Evolutionary conservation across 2,329 filamentous ascomycete genomes (phyloP).

Genomic region (Graphilbum sp.): DNA sequence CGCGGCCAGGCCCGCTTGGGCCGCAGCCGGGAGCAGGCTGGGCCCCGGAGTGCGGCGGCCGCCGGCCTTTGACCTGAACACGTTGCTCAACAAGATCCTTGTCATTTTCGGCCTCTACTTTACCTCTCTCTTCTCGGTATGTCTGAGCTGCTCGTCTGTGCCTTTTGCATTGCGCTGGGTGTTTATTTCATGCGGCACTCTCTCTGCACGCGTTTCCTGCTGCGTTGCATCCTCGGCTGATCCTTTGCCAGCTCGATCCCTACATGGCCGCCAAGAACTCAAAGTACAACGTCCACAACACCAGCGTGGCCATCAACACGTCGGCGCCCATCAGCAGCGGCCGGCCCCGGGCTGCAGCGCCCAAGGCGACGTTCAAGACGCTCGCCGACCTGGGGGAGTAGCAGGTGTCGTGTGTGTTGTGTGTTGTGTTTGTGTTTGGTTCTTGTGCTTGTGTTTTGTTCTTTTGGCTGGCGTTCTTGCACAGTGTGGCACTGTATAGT

Average conservation of each 20-base stretch:
- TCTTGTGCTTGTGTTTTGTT: background rate
- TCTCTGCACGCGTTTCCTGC: too few species aligned
- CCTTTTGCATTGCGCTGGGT: background rate
- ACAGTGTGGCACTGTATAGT: background rate
- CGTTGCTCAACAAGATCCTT: slow-evolving; percentile 31
- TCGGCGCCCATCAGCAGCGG: background rate
- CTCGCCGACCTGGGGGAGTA: slow-evolving; percentile 32
- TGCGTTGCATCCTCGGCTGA: background rate
- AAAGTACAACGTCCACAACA: slow-evolving; percentile 36
- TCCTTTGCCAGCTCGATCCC: slow-evolving; percentile 33
- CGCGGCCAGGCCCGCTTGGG: background rate
- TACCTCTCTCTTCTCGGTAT: slow-evolving; percentile 41
- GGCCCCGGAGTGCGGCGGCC: slow-evolving; percentile 9
- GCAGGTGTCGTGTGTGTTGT: background rate
- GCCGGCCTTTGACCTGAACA: slow-evolving; percentile 19
- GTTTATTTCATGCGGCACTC: too few species aligned
- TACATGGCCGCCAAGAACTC: slow-evolving; percentile 45
- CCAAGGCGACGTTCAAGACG: slow-evolving; percentile 29
- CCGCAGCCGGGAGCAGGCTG: background rate
- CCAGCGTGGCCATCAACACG: slow-evolving; percentile 4
- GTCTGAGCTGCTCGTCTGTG: slow-evolving; percentile 13
- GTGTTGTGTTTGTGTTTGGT: background rate
- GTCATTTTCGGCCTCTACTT: slow-evolving; percentile 45
- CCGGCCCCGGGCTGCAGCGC: slow-evolving; percentile 6
- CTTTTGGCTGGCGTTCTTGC: background rate